Evolutionary conservation across 1,139 yeast genomes (phyloP).

Genomic region (Kodamaea sp.): DNA sequence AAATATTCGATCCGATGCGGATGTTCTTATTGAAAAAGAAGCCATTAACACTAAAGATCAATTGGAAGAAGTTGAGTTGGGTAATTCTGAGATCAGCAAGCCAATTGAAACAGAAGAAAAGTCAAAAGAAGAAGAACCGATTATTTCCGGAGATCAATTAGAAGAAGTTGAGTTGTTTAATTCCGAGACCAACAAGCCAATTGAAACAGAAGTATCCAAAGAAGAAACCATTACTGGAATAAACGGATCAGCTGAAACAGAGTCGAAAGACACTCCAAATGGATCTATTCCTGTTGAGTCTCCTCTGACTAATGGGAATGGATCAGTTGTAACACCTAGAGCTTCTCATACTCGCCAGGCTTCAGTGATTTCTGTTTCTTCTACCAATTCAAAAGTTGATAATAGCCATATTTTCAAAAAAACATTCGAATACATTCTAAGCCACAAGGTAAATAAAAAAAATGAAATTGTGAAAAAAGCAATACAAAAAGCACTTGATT

Average conservation of each 20-base stretch:
- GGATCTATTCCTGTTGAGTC: not conserved
- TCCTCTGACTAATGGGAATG: too few relatives aligned
- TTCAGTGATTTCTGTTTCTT: constrained; percentile 22
- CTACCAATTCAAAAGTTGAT: constrained; percentile 29
- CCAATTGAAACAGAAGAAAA: not conserved
- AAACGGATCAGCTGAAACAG: not conserved
- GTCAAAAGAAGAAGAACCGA: constrained; percentile 1
- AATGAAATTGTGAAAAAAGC: constrained; percentile 30
- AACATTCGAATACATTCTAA: constrained; percentile 34
- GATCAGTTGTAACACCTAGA: not conserved
- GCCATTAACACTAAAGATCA: constrained; percentile 3
- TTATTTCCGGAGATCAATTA: constrained; percentile 5
- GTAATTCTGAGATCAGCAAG: constrained; percentile 1
- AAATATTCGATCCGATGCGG: too few relatives aligned
- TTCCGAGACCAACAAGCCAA: not conserved
- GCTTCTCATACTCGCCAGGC: constrained; percentile 16
- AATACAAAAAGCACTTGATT: constrained; percentile 36
- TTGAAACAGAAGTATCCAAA: constrained; percentile 1
- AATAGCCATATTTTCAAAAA: constrained; percentile 39
- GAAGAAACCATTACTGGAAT: not conserved
- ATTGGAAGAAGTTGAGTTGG: constrained; percentile 6
- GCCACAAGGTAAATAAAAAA: constrained; percentile 41
- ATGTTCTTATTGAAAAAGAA: not conserved
- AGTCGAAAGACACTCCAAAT: not conserved
- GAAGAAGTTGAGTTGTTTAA: constrained; percentile 5